Percentiles rank a stretch among this genome's conserved stretches.
phyloP scores from a whole-genome alignment of 1,284 basidiomycete species.

The Apiotrichum mycotoxinovorans region DNA sequence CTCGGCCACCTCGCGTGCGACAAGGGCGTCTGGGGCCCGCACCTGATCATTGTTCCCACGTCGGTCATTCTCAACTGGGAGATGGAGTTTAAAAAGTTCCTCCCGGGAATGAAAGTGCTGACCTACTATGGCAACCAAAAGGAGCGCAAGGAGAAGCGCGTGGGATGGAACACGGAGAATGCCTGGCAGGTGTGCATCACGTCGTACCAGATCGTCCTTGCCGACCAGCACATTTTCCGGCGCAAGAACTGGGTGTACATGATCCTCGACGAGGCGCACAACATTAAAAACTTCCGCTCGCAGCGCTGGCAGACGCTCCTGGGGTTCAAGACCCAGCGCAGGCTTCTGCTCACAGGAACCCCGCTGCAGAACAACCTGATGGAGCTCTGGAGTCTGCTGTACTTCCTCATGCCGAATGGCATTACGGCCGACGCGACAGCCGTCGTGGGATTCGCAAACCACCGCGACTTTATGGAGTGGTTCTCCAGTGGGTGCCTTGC shows the following conservation, averaged over 20 bases:
- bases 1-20: constrained; percentile 92
- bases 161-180: constrained; percentile 91
- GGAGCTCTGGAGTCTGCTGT: constrained; percentile 90
- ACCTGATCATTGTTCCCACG: constrained; percentile 91
- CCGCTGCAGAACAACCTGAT: constrained; percentile 95
- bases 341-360: constrained; percentile 85
- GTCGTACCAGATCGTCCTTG: constrained; percentile 86
- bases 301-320: constrained; percentile 93
- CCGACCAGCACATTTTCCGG: constrained; percentile 91
- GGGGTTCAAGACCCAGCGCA: constrained; percentile 87
- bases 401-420: constrained; percentile 87
- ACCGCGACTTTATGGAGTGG: constrained; percentile 95
- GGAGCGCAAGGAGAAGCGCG: constrained; percentile 85
- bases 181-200: constrained; percentile 96
- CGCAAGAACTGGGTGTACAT: constrained; percentile 95
- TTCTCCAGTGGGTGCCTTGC: constrained; percentile 71
- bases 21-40: constrained; percentile 93
- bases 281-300: constrained; percentile 97
- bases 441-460: constrained; percentile 79
- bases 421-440: constrained; percentile 50
- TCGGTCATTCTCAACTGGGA: constrained; percentile 97
- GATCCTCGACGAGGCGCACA: constrained; percentile 94
- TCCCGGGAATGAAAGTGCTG: constrained; percentile 87
- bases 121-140: constrained; percentile 90
- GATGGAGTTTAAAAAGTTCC: constrained; percentile 98